Conservation (phyloP, 352 stramenopile genomes). For the Globisporangium camurandrum region DNA sequence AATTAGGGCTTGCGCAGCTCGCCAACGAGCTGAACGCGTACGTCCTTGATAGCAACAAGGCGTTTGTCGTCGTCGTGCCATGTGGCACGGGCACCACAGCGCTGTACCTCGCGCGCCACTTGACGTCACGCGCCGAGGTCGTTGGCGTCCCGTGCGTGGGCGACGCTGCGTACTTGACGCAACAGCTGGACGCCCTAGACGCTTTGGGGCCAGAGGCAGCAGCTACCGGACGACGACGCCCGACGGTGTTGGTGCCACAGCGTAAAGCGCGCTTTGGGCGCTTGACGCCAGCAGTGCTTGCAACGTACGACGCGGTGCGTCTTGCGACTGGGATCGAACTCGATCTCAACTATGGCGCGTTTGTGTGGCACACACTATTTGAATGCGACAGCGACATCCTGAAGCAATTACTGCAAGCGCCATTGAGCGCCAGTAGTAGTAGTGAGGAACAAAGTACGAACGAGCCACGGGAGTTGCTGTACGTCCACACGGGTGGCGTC, state of each 20-base stretch:
- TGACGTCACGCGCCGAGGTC: conserved; percentile 26
- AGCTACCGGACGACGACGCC: too few relatives aligned
- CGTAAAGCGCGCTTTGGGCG: conserved; percentile 66
- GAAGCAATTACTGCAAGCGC: conserved; percentile 16
- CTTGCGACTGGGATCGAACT: conserved; percentile 56
- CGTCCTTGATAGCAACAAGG: conserved; percentile 11
- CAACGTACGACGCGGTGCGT: conserved; percentile 56
- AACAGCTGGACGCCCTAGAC: conserved; percentile 36
- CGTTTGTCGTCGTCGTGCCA: conserved; percentile 59
- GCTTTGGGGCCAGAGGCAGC: neutral
- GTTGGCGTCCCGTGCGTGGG: conserved; percentile 72
- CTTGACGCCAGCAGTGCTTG: conserved; percentile 38
- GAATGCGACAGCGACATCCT: conserved; percentile 33
- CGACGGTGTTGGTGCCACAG: conserved; percentile 35
- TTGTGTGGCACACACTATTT: conserved; percentile 78
- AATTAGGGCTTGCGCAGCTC: conserved; percentile 45
- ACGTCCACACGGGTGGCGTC: conserved; percentile 73
- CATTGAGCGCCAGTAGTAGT: too few relatives aligned
- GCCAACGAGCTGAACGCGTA: conserved; percentile 72
- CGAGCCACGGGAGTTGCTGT: conserved; percentile 43
- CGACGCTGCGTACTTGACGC: conserved; percentile 38
- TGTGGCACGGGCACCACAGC: conserved; percentile 74
- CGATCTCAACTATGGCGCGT: conserved; percentile 68
- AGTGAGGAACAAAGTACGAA: neutral
- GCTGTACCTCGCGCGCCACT: conserved; percentile 70